Evolutionary conservation across 352 stramenopile genomes (phyloP).

Genomic region (Phytophthora boehmeriae): DNA sequence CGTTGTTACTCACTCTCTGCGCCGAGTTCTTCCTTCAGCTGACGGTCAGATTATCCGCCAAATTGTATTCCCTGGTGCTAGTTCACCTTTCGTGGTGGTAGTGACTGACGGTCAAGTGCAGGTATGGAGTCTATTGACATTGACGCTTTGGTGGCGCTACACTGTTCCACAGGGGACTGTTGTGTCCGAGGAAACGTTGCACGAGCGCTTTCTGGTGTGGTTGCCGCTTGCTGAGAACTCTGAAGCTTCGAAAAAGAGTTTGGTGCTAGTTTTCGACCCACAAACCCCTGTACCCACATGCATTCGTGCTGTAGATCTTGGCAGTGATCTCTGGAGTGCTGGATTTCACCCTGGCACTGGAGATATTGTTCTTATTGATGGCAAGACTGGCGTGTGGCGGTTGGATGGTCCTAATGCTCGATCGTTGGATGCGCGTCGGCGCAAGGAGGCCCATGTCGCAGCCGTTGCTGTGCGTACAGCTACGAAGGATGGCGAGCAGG

Average conservation of each 20-base stretch:
- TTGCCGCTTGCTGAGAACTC: conserved; percentile 27
- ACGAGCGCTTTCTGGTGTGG: conserved; percentile 62
- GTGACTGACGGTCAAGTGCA: conserved; percentile 64
- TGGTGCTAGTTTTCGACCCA: conserved; percentile 58
- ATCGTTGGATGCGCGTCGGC: conserved; percentile 38
- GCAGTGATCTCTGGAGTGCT: conserved; percentile 51
- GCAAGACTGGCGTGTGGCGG: conserved; percentile 62
- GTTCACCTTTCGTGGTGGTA: conserved; percentile 68
- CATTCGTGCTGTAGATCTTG: conserved; percentile 49
- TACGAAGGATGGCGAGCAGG: conserved; percentile 30
- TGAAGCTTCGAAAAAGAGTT: conserved; percentile 32
- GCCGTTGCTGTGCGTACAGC: conserved; percentile 17
- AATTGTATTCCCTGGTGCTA: conserved; percentile 63
- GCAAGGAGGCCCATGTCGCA: conserved; percentile 40
- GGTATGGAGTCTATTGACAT: conserved; percentile 76
- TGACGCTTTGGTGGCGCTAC: conserved; percentile 78
- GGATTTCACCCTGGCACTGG: conserved; percentile 61
- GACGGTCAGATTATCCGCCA: conserved; percentile 59
- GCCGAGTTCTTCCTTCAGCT: conserved; percentile 71
- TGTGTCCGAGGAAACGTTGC: conserved; percentile 38
- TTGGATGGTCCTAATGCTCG: conserved; percentile 54
- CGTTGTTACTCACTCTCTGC: conserved; percentile 70
- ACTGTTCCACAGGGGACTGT: conserved; percentile 43
- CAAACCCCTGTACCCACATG: conserved; percentile 52
- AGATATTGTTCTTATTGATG: conserved; percentile 66